Base-by-base conservation (phyloP, 257 asterid species). In the Jacaranda mimosifolia region DNA sequence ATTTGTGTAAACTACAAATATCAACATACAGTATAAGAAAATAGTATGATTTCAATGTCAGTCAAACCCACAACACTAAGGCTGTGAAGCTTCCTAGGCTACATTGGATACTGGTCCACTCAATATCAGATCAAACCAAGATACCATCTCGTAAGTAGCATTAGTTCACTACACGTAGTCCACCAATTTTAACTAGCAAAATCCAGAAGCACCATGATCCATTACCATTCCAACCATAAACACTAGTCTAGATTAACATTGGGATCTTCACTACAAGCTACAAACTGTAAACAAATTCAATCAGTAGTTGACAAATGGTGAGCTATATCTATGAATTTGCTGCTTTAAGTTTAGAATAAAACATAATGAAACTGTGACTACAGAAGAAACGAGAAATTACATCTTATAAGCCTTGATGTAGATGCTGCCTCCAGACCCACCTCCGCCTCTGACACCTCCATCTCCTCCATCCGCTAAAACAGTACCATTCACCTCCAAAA, bases 121-220 rank as follows among this genome's bases (percentile, higher is more conserved):
- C 14, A 63, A 36, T 74, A 18, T 63, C 21, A 12, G 72, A 63
- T 52, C 65, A 18, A 74, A 46, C 55, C 32, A 74, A 12, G 40
- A n/a, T 48, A 62, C 18, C 6, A 14, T 21, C 9, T 35, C 48
- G n/a, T 26, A 4, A 6, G 15, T 58, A 5, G 36, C 21, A 56
- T 68, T 32, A 43, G 51, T n/a, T 58, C 45, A 48, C 32, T 36
- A 42, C 19, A 45, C 2, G 32, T 26, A 17, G 40, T 15, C 58
- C 17, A 43, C 46, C 32, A 26, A 68, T 14, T 26, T 15, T 9
- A 68, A 57, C 39, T 48, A 48, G 70, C 65, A 49, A 59, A 69
- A 59, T 45, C 48, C 11, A 38, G 39, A 32, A 77, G 40, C 70
- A n/a, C 32, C 35, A 26, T 55, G 42, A 48, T 68, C 52, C 80